Evolutionary conservation across 306 rosid species (phyloP), one percentile per base, ranked within the genome.

Genomic region (Prunus dulcis): DNA sequence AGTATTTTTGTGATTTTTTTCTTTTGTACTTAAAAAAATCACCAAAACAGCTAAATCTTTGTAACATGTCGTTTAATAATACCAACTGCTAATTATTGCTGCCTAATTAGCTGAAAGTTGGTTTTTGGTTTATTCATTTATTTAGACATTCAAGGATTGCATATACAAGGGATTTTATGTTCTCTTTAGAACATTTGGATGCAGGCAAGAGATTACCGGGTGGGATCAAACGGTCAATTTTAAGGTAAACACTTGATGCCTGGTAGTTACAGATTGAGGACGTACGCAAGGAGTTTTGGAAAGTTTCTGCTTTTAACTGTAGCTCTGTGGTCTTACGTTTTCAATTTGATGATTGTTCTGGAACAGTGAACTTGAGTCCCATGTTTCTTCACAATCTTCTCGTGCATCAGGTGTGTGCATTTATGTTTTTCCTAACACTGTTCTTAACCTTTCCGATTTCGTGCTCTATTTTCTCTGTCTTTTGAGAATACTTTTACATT

Each of bases 81-180:
- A 32, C 7, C n/a, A 51, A 4, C 15, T 51, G 56, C n/a, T 14
- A 6, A 19, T 55, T 55, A 55, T n/a, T 55, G 38, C 11, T 4
- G 50, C 64, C 27, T 53, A 32, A 71, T 55, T 20, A 34, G 51
- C 75, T 71, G 65, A 32, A 20, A 34, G 51, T 66, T n/a, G 15
- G 12, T 61, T 32, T 18, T 18, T 60, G 43, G 12, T 28, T 18
- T 67, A 2, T 32, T 5, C 71, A 23, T 77, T 55, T 55, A 45
- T 77, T 61, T 83, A 87, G 93, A 69, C 66, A 38, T 13, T 72
- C 81, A 30, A 89, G 58, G 74, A 43, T 81, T 67, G 79, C 88
- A 19, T 87, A 87, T 57, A 49, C 87, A 9, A 85, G 88, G 69
- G 81, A 67, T 0, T 72, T 83, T 85, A 81, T 89, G 47, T 78